phyloP scores from a whole-genome alignment of 257 asterid genomes.

The Catharanthus roseus region DNA sequence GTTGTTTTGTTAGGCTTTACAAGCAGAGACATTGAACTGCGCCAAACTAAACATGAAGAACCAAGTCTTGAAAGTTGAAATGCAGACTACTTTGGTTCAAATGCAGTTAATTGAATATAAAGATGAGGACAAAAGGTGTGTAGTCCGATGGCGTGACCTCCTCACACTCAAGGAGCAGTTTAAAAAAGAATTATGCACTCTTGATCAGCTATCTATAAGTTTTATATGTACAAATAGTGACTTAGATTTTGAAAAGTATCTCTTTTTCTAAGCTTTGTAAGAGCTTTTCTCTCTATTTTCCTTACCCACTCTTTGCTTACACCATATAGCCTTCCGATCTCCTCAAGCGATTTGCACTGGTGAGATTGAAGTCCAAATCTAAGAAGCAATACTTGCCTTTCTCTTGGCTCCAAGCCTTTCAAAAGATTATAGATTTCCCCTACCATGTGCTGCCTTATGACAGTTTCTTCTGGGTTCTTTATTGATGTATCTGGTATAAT shows the following conservation, averaged over 20 bases:
- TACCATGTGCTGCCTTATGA: constrained; percentile 44
- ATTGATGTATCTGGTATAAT: constrained; percentile 51
- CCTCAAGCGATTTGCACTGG: constrained; percentile 63
- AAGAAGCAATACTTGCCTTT: constrained; percentile 57
- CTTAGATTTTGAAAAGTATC: constrained; percentile 40
- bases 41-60: no score
- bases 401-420: constrained; percentile 54
- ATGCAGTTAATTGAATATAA: background rate
- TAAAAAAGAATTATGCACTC: background rate
- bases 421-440: constrained; percentile 45
- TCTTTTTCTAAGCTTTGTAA: constrained; percentile 45
- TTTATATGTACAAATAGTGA: constrained; percentile 38
- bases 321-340: constrained; percentile 54
- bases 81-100: background rate
- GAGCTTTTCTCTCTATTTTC: constrained; percentile 60
- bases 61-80: no score
- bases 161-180: no score
- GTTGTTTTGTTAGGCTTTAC: background rate
- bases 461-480: constrained; percentile 48
- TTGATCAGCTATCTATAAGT: background rate
- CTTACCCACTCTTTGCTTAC: constrained; percentile 97
- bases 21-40: background rate
- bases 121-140: no score
- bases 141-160: no score
- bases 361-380: constrained; percentile 64